Percentiles rank a stretch among this genome's conserved stretches.
phyloP scores from a whole-genome alignment of 768 basidiomycete genomes.

The Termitomyces sp. region DNA sequence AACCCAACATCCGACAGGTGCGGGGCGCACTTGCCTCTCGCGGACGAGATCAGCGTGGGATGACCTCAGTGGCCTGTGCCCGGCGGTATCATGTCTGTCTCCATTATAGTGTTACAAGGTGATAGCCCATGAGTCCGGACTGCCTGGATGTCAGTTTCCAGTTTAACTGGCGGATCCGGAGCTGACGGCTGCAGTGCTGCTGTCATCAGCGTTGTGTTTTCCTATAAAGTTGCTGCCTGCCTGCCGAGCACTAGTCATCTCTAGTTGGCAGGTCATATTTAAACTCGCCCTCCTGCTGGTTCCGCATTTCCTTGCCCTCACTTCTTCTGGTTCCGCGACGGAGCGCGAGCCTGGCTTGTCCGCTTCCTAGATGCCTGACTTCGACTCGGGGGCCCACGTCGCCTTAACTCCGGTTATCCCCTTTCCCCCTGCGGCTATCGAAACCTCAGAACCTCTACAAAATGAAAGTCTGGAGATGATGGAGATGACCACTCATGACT shows the following conservation, averaged over 20 bases:
- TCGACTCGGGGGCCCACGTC: slow-evolving; percentile 17
- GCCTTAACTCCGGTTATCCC: slow-evolving; percentile 5
- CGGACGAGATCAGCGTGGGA: neutral
- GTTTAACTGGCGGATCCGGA: slow-evolving; percentile 7
- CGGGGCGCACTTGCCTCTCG: slow-evolving; percentile 5
- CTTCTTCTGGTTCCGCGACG: neutral
- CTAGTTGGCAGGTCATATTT: slow-evolving; percentile 10
- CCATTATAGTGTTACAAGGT: neutral
- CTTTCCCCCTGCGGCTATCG: neutral
- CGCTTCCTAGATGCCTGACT: slow-evolving; percentile 14
- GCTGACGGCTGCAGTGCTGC: slow-evolving; percentile 8
- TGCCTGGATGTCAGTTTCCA: neutral
- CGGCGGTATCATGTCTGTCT: neutral
- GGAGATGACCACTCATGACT: neutral
- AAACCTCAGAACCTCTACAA: slow-evolving; percentile 7
- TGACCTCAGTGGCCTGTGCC: neutral
- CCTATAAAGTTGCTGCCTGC: slow-evolving; percentile 1
- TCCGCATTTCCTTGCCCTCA: neutral
- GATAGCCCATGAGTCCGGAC: neutral
- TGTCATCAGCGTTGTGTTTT: slow-evolving; percentile 4
- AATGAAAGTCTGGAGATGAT: neutral
- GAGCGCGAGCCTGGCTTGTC: neutral
- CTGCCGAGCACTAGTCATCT: slow-evolving; percentile 11
- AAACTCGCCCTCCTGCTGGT: neutral
- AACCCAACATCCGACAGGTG: slow-evolving; percentile 1